Evolutionary conservation across 2,329 filamentous ascomycete species (phyloP), one percentile per base, ranked within the genome.

Genomic region (Cercospora brassicicola): DNA sequence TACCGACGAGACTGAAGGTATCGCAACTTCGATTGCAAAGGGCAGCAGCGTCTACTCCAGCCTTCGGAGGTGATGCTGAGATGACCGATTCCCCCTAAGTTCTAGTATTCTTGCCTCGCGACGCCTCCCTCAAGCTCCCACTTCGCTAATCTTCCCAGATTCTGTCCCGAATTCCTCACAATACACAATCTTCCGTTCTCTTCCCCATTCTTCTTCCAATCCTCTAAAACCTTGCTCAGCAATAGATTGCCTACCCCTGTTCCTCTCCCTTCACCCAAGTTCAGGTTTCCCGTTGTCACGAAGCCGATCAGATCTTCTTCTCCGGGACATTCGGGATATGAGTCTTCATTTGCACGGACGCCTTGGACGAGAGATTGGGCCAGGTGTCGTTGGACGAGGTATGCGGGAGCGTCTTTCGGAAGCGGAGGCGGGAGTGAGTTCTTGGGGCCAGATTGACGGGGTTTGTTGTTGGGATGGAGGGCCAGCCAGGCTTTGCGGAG

Each of bases 241-340:
- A 88, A 82, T 28, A 98, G 76, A 60, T 87, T 90, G 0, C 91
- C 95, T 67, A 98, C 84, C 0, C 89, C 94, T 15, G 88, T 89
- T 0, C 90, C 91, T 72, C 85, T 87, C 0, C 94, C 95, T 71
- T 91, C 88, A 2, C 88, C 87, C 1, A 98, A 85, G 74, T 90
- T 93, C 78, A 90, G 97, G 61, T 91, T 90, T 0, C 94, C 95
- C 0, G 90, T 91, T 2, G 93, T 97, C 26, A 97, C 89, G 77
- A 96, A 99, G 0, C 95, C 95, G 61, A 98, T 87, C 11, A 98
- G 83, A 77, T 97, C 91, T 23, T 86, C 84, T 69, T 89, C 88
- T 9, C 84, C 84, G 0, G 94, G 94, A n/a, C 93, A 88, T 0
- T 88, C 76, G 0, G 90, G 90, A 72, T 92, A 88, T 0, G 80